These are phyloP conservation scores for Daldinia loculata DNA, from an alignment of 495 filamentous ascomycete species.

Conservation along the genomic window DNA sequence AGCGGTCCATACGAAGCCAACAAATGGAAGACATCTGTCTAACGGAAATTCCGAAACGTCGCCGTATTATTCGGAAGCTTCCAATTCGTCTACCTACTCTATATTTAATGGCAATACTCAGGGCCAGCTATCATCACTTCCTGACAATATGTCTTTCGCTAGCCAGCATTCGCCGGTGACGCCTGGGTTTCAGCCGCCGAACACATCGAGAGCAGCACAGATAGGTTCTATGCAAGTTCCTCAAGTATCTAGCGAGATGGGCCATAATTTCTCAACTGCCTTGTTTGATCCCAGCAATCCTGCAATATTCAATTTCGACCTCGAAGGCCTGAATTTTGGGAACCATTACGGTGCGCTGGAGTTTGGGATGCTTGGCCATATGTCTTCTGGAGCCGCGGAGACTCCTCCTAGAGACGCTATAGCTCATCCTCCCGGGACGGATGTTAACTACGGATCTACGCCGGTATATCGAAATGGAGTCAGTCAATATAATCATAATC, in stretches of 20 bases:
- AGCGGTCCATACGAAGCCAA: constrained; percentile 45
- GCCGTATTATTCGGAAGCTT: constrained; percentile 44
- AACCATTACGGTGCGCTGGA: constrained; percentile 94
- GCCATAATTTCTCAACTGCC: constrained; percentile 59
- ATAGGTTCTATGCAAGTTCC: constrained; percentile 47
- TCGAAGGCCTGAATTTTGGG: constrained; percentile 92
- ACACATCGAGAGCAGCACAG: constrained; percentile 45
- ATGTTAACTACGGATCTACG: constrained; percentile 53
- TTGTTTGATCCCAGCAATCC: constrained; percentile 92
- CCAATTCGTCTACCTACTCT: constrained; percentile 44
- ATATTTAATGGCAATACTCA: constrained; percentile 51
- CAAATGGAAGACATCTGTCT: constrained; percentile 46
- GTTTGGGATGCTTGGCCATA: constrained; percentile 92
- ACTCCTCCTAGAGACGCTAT: constrained; percentile 72
- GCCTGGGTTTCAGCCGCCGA: constrained; percentile 67
- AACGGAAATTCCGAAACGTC: constrained; percentile 42
- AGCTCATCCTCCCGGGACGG: constrained; percentile 46
- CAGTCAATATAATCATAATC: constrained; percentile 54
- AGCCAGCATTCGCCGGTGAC: constrained; percentile 74
- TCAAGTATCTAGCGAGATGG: constrained; percentile 51
- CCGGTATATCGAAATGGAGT: constrained; percentile 55
- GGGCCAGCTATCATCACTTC: constrained; percentile 46
- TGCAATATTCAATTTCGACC: constrained; percentile 89
- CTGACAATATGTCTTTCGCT: constrained; percentile 63
- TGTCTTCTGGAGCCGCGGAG: constrained; percentile 85